Evolutionary conservation across 352 stramenopile genomes (phyloP).

Genomic region (Globisporangium parvum): DNA sequence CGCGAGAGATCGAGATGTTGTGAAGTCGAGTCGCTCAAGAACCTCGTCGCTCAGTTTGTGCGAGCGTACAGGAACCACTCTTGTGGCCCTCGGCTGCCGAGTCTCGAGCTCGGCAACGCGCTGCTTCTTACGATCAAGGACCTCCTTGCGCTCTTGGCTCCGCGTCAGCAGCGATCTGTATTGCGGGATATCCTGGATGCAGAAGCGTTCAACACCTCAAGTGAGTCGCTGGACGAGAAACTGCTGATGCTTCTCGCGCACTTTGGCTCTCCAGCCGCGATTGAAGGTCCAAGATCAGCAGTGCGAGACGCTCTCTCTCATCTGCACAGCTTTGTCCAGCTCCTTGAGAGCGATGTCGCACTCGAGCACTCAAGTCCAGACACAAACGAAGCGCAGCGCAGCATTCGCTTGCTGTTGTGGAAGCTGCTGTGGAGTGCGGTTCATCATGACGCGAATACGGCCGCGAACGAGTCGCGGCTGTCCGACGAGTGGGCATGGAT

Average conservation of each 20-base stretch:
- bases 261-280: neutral
- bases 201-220: neutral
- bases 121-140: constrained; percentile 29
- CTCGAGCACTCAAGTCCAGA: neutral
- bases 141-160: constrained; percentile 10
- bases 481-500: constrained; percentile 7
- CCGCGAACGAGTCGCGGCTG: neutral
- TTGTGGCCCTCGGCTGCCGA: neutral
- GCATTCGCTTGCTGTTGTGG: constrained; percentile 24
- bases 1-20: neutral
- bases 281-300: neutral
- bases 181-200: neutral
- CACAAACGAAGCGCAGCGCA: constrained; percentile 2
- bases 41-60: constrained; percentile 11
- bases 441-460: neutral
- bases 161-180: neutral
- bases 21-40: neutral
- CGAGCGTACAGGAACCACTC: neutral
- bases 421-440: constrained; percentile 24
- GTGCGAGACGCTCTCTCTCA: neutral
- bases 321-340: neutral
- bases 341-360: neutral
- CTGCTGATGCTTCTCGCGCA: constrained; percentile 6
- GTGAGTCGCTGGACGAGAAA: neutral
- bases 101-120: constrained; percentile 16